phyloP scores from a whole-genome alignment of 1,284 basidiomycete species.

The Moniliophthora roreri region DNA sequence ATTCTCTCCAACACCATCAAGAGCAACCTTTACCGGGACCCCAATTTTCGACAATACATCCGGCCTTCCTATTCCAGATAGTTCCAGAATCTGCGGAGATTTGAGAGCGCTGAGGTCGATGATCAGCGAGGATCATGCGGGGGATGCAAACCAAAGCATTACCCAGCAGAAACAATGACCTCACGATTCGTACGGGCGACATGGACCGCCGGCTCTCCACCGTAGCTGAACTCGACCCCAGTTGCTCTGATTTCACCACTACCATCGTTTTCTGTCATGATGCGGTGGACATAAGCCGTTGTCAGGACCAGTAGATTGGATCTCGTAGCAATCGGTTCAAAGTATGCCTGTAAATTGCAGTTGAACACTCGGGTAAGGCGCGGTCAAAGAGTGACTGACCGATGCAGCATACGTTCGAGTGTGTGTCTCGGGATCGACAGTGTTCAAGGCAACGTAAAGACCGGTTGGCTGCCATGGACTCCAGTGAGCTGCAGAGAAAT shows the following conservation, averaged over 20 bases:
- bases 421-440: slow-evolving; percentile 17
- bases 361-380: background rate
- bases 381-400: slow-evolving; percentile 10
- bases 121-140: background rate
- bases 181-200: slow-evolving; percentile 24
- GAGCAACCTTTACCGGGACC: slow-evolving; percentile 35
- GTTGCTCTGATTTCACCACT: slow-evolving; percentile 14
- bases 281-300: slow-evolving; percentile 10
- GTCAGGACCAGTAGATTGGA: slow-evolving; percentile 17
- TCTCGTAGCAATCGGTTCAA: slow-evolving; percentile 10
- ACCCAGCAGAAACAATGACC: slow-evolving; percentile 43
- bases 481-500: background rate
- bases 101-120: slow-evolving; percentile 30
- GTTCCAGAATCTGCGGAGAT: slow-evolving; percentile 46
- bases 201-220: slow-evolving; percentile 1
- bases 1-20: slow-evolving; percentile 52
- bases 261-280: slow-evolving; percentile 5
- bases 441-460: slow-evolving; percentile 11
- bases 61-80: slow-evolving; percentile 48
- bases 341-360: slow-evolving; percentile 9
- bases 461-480: slow-evolving; percentile 15
- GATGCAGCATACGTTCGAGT: slow-evolving; percentile 18
- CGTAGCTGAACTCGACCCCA: slow-evolving; percentile 23
- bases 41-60: slow-evolving; percentile 38
- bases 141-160: slow-evolving; percentile 2